Percentiles rank a stretch among this genome's conserved stretches.
phyloP scores from a whole-genome alignment of 1,139 yeast genomes.

The Candida sanyaensis region DNA sequence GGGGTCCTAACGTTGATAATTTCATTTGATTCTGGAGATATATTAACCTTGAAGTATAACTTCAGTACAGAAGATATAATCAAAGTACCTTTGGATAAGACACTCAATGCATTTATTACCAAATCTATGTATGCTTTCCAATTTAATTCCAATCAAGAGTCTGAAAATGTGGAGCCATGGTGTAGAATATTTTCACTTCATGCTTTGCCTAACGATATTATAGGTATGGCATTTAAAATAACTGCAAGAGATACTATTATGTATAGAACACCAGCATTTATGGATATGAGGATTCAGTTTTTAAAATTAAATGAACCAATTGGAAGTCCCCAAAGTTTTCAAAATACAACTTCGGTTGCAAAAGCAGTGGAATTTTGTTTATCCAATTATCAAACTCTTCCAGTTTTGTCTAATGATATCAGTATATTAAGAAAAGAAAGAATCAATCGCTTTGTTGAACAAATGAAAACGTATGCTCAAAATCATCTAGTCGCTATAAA shows the following conservation, averaged over 20 bases:
- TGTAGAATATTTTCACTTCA: constrained; percentile 28
- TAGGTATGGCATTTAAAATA: constrained; percentile 28
- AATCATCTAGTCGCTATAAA: constrained; percentile 13
- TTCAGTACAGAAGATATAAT: constrained; percentile 10
- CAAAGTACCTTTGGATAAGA: constrained; percentile 15
- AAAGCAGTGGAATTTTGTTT: constrained; percentile 16
- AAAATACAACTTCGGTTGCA: constrained; percentile 13
- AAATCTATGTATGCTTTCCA: constrained; percentile 29
- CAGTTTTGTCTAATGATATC: constrained; percentile 21
- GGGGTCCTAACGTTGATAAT: constrained; percentile 13
- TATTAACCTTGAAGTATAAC: constrained; percentile 20
- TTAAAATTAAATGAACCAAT: constrained; percentile 12
- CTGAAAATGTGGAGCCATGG: constrained; percentile 25
- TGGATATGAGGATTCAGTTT: constrained; percentile 27
- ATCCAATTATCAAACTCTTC: constrained; percentile 18
- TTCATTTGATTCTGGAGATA: constrained; percentile 32
- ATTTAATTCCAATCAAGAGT: constrained; percentile 22
- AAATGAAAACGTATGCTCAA: constrained; percentile 21
- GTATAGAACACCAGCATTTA: constrained; percentile 30
- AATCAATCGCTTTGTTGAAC: constrained; percentile 19
- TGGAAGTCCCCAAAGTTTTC: background rate
- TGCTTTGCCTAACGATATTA: constrained; percentile 22
- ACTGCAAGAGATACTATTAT: constrained; percentile 31
- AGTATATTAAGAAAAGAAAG: constrained; percentile 15
- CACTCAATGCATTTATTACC: constrained; percentile 20